Conservation (phyloP, 2,329 filamentous ascomycete species). For the Plectosphaerella cucumerina region DNA sequence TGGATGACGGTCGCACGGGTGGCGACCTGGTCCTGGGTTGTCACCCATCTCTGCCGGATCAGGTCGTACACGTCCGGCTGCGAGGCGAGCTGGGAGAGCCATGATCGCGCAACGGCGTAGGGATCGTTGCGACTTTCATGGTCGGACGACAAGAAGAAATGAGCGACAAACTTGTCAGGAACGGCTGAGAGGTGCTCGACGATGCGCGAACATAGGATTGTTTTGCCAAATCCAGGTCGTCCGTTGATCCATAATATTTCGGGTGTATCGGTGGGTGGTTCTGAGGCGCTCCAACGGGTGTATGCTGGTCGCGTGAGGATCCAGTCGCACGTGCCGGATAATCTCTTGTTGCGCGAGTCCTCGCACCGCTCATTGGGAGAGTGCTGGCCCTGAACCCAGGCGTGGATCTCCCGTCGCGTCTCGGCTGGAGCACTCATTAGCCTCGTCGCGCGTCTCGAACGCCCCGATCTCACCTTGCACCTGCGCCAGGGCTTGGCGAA, state of each 20-base stretch:
- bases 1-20: conserved; percentile 11
- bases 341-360: conserved; percentile 11
- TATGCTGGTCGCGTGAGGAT: conserved; percentile 13
- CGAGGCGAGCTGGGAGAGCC: conserved; percentile 19
- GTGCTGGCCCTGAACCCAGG: conserved; percentile 9
- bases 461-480: background rate
- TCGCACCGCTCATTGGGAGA: conserved; percentile 14
- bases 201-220: conserved; percentile 22
- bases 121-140: conserved; percentile 17
- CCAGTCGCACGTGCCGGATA: conserved; percentile 21
- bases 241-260: conserved; percentile 25
- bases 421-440: background rate
- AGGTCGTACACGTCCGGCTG: conserved; percentile 8
- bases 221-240: conserved; percentile 27
- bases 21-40: conserved; percentile 3
- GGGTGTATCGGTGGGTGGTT: background rate
- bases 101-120: conserved; percentile 21
- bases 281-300: background rate
- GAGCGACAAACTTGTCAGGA: conserved; percentile 2
- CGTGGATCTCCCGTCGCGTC: background rate
- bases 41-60: background rate
- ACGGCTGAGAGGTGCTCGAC: conserved; percentile 14
- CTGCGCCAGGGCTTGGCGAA: background rate
- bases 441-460: background rate
- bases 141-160: conserved; percentile 28